Evolutionary conservation across 1,284 basidiomycete species (phyloP).

Genomic region (Ceratobasidium sp.): DNA sequence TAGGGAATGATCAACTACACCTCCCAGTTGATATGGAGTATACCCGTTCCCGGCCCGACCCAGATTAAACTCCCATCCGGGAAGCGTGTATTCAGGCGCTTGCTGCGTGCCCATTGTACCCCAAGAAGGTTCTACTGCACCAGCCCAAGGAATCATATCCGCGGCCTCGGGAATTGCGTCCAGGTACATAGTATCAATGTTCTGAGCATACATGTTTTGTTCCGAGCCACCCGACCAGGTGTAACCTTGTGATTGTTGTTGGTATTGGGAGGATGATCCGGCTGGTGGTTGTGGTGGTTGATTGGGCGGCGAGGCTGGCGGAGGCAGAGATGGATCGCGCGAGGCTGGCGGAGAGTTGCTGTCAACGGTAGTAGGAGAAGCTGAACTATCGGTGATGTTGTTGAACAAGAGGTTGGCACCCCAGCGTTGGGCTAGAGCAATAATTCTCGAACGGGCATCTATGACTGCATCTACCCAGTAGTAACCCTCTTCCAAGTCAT

Average conservation of each 20-base stretch:
- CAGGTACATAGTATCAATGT: conserved; percentile 24
- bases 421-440: conserved; percentile 26
- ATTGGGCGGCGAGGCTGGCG: background rate
- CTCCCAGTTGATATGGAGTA: conserved; percentile 7
- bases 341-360: background rate
- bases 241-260: background rate
- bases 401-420: conserved; percentile 16
- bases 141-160: conserved; percentile 37
- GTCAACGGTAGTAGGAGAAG: background rate
- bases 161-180: conserved; percentile 35
- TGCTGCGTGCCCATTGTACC: conserved; percentile 34
- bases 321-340: background rate
- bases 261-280: background rate
- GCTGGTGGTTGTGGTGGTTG: background rate
- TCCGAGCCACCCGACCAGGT: background rate
- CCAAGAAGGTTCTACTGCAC: conserved; percentile 33
- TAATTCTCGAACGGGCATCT: conserved; percentile 23
- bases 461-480: conserved; percentile 32
- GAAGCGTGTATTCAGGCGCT: conserved; percentile 32
- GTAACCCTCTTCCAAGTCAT: conserved; percentile 2
- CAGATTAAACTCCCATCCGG: conserved; percentile 33
- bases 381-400: background rate
- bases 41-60: background rate
- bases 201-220: background rate
- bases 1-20: conserved; percentile 10